phyloP scores from a whole-genome alignment of 768 basidiomycete genomes.

The Chlorophyllum brunneum region DNA sequence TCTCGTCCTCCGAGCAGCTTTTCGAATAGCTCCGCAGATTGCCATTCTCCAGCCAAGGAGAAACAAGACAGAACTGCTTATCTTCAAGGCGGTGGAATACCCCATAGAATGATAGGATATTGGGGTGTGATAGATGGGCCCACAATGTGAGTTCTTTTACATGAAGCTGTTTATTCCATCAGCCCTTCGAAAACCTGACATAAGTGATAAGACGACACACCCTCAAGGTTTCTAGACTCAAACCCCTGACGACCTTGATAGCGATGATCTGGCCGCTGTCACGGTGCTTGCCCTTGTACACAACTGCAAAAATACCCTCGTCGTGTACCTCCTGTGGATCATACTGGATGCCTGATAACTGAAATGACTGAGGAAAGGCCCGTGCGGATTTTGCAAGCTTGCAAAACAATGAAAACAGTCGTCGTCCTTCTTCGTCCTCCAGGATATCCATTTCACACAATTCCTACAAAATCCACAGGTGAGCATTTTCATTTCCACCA shows the following conservation, averaged over 20 bases:
- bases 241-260: background rate
- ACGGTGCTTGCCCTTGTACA: background rate
- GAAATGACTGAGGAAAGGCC: too few relatives aligned
- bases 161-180: background rate
- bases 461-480: too few relatives aligned
- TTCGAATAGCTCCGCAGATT: background rate
- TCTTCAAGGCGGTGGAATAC: background rate
- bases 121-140: conserved; percentile 5
- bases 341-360: background rate
- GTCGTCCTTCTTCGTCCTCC: too few relatives aligned
- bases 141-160: conserved; percentile 7
- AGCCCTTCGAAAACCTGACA: background rate
- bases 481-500: too few relatives aligned
- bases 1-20: background rate
- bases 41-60: conserved; percentile 12
- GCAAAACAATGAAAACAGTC: too few relatives aligned
- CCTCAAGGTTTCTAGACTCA: background rate
- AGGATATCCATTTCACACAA: too few relatives aligned
- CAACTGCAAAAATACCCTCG: background rate
- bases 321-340: background rate
- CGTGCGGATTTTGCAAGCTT: too few relatives aligned
- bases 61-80: background rate
- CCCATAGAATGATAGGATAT: conserved; percentile 10
- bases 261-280: background rate
- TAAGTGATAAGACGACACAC: background rate